Conservation (phyloP, 345 rosid species). For the rapeseed (Brassica napus) region DNA sequence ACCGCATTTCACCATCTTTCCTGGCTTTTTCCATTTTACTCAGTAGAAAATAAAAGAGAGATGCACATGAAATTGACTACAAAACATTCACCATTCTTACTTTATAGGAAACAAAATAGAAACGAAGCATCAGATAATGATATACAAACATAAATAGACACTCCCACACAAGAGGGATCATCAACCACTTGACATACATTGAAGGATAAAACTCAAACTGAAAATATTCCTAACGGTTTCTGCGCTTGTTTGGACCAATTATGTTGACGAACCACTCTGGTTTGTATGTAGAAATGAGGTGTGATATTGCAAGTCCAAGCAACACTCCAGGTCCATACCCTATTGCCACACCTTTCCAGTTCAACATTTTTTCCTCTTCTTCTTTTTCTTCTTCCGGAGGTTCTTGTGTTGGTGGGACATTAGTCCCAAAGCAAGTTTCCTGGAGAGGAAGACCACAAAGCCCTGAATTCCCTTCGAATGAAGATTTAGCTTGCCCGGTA, state of each 20-base stretch:
- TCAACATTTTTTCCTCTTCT: background rate
- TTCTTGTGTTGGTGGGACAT: background rate
- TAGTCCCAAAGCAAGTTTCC: background rate
- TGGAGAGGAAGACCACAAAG: background rate
- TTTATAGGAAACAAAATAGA: too few species aligned
- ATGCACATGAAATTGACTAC: background rate
- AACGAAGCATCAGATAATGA: background rate
- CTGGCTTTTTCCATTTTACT: too few species aligned
- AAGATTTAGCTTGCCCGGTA: background rate
- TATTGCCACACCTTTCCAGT: background rate
- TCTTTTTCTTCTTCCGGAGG: background rate
- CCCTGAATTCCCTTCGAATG: background rate
- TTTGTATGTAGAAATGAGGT: too few species aligned
- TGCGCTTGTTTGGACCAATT: too few species aligned
- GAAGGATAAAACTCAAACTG: too few species aligned
- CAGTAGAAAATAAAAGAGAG: too few species aligned
- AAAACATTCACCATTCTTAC: background rate
- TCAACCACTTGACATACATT: too few species aligned
- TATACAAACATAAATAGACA: background rate
- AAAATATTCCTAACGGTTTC: too few species aligned
- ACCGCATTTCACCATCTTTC: too few species aligned
- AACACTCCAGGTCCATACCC: background rate
- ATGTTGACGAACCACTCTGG: too few species aligned
- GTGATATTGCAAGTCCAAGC: background rate
- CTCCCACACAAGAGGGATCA: too few species aligned